phyloP scores from a whole-genome alignment of 371 early-diverging fungal genomes.

The Apophysomyces trapeziformis region DNA sequence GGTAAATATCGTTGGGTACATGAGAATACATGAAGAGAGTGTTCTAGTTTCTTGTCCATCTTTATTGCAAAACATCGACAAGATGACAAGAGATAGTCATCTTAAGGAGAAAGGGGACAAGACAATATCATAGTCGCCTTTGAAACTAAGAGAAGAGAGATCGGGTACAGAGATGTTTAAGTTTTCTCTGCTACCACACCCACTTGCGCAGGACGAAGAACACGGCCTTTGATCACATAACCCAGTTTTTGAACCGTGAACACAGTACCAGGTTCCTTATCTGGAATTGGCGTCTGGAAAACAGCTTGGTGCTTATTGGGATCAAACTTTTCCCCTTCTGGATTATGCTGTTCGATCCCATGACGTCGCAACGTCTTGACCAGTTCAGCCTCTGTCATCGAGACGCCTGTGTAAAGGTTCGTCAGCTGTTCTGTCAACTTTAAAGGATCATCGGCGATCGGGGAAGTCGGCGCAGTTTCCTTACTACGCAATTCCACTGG shows the following conservation, averaged over 20 bases:
- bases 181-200: constrained; percentile 72
- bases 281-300: constrained; percentile 72
- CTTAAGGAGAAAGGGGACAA: background rate
- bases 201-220: constrained; percentile 90
- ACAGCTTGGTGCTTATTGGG: constrained; percentile 52
- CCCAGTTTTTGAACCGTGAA: constrained; percentile 84
- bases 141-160: too few relatives aligned
- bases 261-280: constrained; percentile 80
- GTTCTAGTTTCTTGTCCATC: too few relatives aligned
- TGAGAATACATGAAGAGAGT: too few relatives aligned
- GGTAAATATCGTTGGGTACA: too few relatives aligned
- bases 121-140: background rate
- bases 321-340: constrained; percentile 19
- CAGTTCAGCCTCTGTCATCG: constrained; percentile 80
- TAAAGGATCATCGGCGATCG: constrained; percentile 18
- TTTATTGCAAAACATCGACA: too few relatives aligned
- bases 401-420: constrained; percentile 80
- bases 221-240: constrained; percentile 79
- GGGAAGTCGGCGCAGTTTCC: constrained; percentile 17
- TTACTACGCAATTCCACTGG: constrained; percentile 35
- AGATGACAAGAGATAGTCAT: too few relatives aligned
- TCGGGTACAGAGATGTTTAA: background rate
- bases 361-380: constrained; percentile 78
- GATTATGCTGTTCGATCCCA: constrained; percentile 33
- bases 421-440: constrained; percentile 46